A percentile compares a stretch with the other conserved stretches of the same genome.
phyloP scores from a whole-genome alignment of 1,284 basidiomycete species.

The Ganoderma multipileum region DNA sequence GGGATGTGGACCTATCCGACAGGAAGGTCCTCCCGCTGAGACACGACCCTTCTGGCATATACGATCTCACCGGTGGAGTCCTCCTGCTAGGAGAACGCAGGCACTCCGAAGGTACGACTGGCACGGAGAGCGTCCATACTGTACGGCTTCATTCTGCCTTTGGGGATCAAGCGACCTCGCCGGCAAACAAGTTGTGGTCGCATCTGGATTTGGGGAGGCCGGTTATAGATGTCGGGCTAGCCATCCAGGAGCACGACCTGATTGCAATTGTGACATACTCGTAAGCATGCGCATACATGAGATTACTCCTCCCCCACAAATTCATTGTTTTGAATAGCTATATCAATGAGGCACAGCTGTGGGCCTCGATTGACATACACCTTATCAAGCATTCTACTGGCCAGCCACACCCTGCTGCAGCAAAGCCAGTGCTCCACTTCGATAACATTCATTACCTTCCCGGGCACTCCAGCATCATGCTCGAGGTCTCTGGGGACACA shows the following conservation, averaged over 20 bases:
- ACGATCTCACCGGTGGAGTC: conserved; percentile 50
- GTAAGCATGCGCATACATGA: conserved; percentile 32
- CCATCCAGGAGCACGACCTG: conserved; percentile 54
- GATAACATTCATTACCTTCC: conserved; percentile 30
- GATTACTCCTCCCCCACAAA: background rate
- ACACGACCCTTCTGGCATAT: conserved; percentile 41
- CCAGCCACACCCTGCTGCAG: conserved; percentile 49
- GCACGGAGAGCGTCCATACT: conserved; percentile 25
- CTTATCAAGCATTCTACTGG: conserved; percentile 52
- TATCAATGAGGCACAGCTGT: conserved; percentile 20
- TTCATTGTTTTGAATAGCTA: conserved; percentile 15
- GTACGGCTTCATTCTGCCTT: conserved; percentile 20
- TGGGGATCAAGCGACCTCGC: background rate
- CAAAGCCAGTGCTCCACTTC: conserved; percentile 44
- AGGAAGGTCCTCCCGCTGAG: conserved; percentile 13
- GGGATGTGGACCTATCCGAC: conserved; percentile 34
- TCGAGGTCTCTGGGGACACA: conserved; percentile 58
- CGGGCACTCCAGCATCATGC: conserved; percentile 43
- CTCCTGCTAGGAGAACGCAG: conserved; percentile 46
- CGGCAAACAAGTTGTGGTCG: conserved; percentile 37
- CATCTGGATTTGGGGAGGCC: conserved; percentile 38
- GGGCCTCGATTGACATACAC: conserved; percentile 39
- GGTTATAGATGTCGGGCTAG: conserved; percentile 47
- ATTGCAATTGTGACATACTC: conserved; percentile 47
- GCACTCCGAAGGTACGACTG: conserved; percentile 5